These are phyloP conservation scores for Claviceps pusilla DNA, from an alignment of 2,329 filamentous ascomycete genomes.

Conservation along the genomic window DNA sequence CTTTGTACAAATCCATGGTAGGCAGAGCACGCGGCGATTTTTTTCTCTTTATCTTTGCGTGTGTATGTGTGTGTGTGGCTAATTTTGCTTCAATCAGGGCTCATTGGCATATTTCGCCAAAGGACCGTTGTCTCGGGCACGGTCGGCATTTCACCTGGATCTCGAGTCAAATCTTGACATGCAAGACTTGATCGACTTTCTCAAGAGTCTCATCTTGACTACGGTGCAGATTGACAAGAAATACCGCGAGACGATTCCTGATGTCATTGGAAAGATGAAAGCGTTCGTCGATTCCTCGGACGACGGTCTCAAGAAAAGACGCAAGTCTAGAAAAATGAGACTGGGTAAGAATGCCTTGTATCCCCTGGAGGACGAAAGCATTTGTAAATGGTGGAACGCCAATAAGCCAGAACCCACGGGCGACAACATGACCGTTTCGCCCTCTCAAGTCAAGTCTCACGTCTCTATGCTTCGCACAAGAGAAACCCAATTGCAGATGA, in stretches of 20 bases:
- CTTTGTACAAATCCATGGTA: conserved; percentile 49
- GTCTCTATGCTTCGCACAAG: conserved; percentile 53
- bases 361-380: conserved; percentile 46
- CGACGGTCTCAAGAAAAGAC: conserved; percentile 29
- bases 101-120: conserved; percentile 75
- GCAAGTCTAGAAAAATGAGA: conserved; percentile 48
- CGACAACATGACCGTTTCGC: conserved; percentile 31
- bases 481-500: conserved; percentile 69
- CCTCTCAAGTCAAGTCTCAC: conserved; percentile 44
- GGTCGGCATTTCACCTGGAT: conserved; percentile 53
- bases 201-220: conserved; percentile 53
- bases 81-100: conserved; percentile 30
- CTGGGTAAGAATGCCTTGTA: conserved; percentile 56
- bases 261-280: conserved; percentile 43
- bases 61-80: not conserved
- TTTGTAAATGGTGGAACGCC: conserved; percentile 56
- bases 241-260: conserved; percentile 55
- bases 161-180: conserved; percentile 46
- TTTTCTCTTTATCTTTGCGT: not conserved
- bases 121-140: conserved; percentile 60
- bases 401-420: conserved; percentile 37
- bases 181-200: conserved; percentile 48
- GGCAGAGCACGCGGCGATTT: conserved; percentile 22
- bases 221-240: conserved; percentile 62
- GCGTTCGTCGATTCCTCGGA: conserved; percentile 41